Conservation (phyloP, 108 stramenopile species). For the Discostella stelligeroides region DNA sequence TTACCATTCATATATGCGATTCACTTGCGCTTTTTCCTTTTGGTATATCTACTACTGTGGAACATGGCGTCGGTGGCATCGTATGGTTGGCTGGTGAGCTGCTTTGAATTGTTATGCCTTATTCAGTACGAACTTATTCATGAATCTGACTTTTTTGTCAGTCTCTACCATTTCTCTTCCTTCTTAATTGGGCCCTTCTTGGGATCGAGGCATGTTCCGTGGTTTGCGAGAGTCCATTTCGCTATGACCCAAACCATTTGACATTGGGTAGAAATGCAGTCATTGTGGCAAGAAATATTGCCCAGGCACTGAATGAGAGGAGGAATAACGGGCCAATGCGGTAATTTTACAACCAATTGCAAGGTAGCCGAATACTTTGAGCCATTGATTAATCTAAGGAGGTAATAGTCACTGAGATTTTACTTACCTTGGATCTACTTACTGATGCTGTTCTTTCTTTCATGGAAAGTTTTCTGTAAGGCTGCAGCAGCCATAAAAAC, state of each 20-base stretch:
- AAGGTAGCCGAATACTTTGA: no score
- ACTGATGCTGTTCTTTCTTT: constrained; percentile 29
- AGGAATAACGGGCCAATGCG: no score
- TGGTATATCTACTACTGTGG: constrained; percentile 61
- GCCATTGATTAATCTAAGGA: no score
- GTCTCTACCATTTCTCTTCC: constrained; percentile 32
- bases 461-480: constrained; percentile 77
- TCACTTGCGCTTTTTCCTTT: constrained; percentile 71
- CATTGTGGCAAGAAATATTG: constrained; percentile 30
- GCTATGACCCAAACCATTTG: constrained; percentile 42
- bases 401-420: no score
- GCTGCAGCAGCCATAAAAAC: constrained; percentile 70
- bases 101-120: neutral
- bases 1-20: constrained; percentile 72
- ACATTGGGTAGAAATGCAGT: constrained; percentile 40
- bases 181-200: constrained; percentile 41
- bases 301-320: constrained; percentile 28
- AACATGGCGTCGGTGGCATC: constrained; percentile 38
- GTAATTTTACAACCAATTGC: no score
- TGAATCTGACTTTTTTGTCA: no score
- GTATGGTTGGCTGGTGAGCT: constrained; percentile 40
- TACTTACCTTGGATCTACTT: constrained; percentile 24
- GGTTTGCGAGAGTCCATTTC: constrained; percentile 53
- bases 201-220: constrained; percentile 56
- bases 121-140: neutral